phyloP scores from a whole-genome alignment of 352 stramenopile genomes.

The Globisporangium uncinulatum region DNA sequence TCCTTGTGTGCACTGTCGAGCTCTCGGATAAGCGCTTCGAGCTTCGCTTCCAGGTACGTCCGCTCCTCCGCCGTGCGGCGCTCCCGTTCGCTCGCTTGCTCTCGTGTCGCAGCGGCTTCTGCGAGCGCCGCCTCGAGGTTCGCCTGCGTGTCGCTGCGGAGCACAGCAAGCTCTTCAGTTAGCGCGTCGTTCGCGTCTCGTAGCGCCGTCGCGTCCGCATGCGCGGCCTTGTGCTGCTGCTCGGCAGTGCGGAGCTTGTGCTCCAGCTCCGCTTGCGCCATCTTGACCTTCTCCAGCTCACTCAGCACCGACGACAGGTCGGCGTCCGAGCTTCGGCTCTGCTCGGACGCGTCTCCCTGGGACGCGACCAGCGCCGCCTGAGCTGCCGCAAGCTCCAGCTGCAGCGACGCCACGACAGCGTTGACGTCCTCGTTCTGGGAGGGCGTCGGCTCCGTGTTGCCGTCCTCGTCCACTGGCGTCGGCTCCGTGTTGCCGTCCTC shows the following conservation, averaged over 20 bases:
- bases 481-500: too few species aligned
- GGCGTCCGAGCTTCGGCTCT: neutral
- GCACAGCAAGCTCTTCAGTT: slow-evolving; percentile 29
- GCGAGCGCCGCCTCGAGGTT: slow-evolving; percentile 32
- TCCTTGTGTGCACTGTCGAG: slow-evolving; percentile 40
- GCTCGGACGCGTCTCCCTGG: neutral
- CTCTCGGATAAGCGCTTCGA: slow-evolving; percentile 59
- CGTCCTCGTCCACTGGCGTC: too few species aligned
- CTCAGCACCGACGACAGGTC: slow-evolving; percentile 32
- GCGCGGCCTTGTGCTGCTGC: slow-evolving; percentile 6
- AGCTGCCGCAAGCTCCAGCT: neutral
- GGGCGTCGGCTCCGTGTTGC: too few species aligned
- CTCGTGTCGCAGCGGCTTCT: slow-evolving; percentile 11
- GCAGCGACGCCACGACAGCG: neutral
- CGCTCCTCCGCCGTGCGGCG: slow-evolving; percentile 46
- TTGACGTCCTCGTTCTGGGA: slow-evolving; percentile 2
- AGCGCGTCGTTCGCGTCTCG: slow-evolving; percentile 21
- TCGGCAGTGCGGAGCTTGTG: slow-evolving; percentile 28
- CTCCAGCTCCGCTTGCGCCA: slow-evolving; percentile 37
- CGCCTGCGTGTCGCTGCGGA: slow-evolving; percentile 30
- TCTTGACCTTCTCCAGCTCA: slow-evolving; percentile 59
- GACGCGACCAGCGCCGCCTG: neutral
- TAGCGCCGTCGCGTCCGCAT: slow-evolving; percentile 32
- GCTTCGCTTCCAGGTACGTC: slow-evolving; percentile 61
- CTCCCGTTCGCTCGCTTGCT: slow-evolving; percentile 17